Conservation (phyloP, 352 stramenopile genomes). For the Phytophthora hibernalis region DNA sequence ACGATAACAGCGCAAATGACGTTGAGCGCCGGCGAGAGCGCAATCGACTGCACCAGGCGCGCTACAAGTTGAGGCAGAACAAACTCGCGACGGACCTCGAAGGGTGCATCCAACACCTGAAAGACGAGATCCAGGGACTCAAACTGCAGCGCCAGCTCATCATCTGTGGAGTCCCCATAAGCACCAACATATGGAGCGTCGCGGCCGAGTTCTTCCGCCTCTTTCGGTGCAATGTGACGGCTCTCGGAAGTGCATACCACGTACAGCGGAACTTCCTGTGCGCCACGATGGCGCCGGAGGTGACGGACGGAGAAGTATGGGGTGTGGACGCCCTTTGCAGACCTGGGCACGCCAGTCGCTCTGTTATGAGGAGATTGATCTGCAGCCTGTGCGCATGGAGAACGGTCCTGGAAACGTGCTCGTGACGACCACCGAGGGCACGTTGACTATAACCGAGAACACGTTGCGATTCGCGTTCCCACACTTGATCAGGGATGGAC, state of each 20-base stretch:
- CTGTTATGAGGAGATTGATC: neutral
- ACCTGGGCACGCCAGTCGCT: neutral
- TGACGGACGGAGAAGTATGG: conserved; percentile 8
- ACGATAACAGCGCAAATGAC: neutral
- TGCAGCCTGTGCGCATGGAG: conserved; percentile 8
- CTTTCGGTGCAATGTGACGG: conserved; percentile 1
- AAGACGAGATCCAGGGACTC: conserved; percentile 7
- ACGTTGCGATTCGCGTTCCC: conserved; percentile 9
- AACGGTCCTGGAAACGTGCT: neutral
- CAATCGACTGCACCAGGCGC: conserved; percentile 10
- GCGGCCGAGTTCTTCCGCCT: conserved; percentile 14
- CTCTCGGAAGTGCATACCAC: neutral
- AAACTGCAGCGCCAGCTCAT: conserved; percentile 1
- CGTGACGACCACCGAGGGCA: neutral
- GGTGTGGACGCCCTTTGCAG: conserved; percentile 3
- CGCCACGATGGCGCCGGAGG: conserved; percentile 3
- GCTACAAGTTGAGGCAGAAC: conserved; percentile 1
- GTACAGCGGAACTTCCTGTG: conserved; percentile 5
- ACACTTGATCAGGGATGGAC: neutral
- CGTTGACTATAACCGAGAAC: conserved; percentile 7
- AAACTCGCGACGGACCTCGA: conserved; percentile 2
- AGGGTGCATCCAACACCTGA: neutral
- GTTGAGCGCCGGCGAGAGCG: neutral
- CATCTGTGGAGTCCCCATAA: neutral
- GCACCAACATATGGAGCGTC: conserved; percentile 5